These are phyloP conservation scores for Geotrichum carabidarum DNA, from an alignment of 1,139 yeast species.

Conservation along the genomic window DNA sequence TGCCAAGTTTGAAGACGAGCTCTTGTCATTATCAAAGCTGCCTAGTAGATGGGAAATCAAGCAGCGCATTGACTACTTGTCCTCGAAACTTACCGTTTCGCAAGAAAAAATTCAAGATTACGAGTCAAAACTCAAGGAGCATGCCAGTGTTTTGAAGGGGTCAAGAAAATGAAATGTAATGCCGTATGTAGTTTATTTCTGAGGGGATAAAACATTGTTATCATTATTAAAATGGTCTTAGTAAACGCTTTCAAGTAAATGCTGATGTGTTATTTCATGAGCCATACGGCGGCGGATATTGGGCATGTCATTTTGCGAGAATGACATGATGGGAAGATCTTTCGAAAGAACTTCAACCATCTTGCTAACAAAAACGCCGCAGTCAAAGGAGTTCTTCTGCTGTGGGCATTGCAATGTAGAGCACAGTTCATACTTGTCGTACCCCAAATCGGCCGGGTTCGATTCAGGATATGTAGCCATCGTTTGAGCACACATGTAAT, in stretches of 20 bases:
- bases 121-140: conserved; percentile 33
- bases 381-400: conserved; percentile 84
- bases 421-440: conserved; percentile 26
- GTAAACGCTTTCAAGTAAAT: neutral
- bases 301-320: conserved; percentile 66
- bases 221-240: too few species aligned
- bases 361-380: conserved; percentile 90
- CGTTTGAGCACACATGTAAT: conserved; percentile 41
- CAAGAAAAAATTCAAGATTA: conserved; percentile 43
- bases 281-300: conserved; percentile 68
- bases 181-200: neutral
- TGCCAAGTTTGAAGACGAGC: conserved; percentile 61
- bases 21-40: conserved; percentile 50
- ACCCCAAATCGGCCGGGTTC: conserved; percentile 37
- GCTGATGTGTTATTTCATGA: conserved; percentile 36
- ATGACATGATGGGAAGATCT: conserved; percentile 45
- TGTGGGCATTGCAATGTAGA: conserved; percentile 55
- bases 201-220: neutral
- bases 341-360: conserved; percentile 57
- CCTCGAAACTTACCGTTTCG: conserved; percentile 52
- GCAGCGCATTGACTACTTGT: conserved; percentile 59
- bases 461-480: conserved; percentile 29
- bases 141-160: conserved; percentile 5
- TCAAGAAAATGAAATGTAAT: neutral
- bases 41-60: conserved; percentile 49